Percentiles rank a stretch among this genome's conserved stretches.
Evolutionary conservation across 805 yeast genomes (phyloP).

Genomic region (Lachancea meyersii): DNA sequence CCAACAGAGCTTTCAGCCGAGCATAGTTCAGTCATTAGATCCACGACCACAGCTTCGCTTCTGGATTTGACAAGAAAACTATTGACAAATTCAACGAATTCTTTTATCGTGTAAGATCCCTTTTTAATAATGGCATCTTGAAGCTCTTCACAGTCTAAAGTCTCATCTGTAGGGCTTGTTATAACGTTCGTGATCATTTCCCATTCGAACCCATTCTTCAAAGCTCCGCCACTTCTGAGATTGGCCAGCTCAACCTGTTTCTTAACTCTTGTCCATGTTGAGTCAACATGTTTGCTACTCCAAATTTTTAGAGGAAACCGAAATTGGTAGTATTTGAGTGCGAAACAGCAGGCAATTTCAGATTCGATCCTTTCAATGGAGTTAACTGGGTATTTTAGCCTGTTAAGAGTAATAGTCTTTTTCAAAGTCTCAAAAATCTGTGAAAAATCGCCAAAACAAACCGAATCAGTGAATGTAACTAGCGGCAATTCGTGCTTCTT

Average conservation of each 20-base stretch:
- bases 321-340: conserved; percentile 20
- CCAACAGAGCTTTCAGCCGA: conserved; percentile 21
- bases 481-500: conserved; percentile 6
- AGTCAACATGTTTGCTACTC: conserved; percentile 8
- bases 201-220: conserved; percentile 22
- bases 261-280: conserved; percentile 18
- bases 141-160: conserved; percentile 26
- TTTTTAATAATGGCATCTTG: conserved; percentile 16
- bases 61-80: conserved; percentile 10
- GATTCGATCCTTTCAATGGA: conserved; percentile 19
- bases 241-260: conserved; percentile 19
- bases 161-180: conserved; percentile 19
- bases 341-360: conserved; percentile 21
- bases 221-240: conserved; percentile 25
- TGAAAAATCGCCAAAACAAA: conserved; percentile 12
- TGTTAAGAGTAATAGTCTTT: conserved; percentile 17
- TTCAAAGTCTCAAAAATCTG: conserved; percentile 15
- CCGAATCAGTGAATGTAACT: conserved; percentile 13
- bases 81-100: conserved; percentile 14
- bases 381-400: conserved; percentile 15
- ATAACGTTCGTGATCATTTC: conserved; percentile 25
- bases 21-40: conserved; percentile 16
- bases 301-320: conserved; percentile 16
- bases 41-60: conserved; percentile 9
- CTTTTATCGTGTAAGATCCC: conserved; percentile 14